These are phyloP conservation scores for Graphilbum sp. DNA, from an alignment of 2,329 filamentous ascomycete genomes.

Conservation along the genomic window DNA sequence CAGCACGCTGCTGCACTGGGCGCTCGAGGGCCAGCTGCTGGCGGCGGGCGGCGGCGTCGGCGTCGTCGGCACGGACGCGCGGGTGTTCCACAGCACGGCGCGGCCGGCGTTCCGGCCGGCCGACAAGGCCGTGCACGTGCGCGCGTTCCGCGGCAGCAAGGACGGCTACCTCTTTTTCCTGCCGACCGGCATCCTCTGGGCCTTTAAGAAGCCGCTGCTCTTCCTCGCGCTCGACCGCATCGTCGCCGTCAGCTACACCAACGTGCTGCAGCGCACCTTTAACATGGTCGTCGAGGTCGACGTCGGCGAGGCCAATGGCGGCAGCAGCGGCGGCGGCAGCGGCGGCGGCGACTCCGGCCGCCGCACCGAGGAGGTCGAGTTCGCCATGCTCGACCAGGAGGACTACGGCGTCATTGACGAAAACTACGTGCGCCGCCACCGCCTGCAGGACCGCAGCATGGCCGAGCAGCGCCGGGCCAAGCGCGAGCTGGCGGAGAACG, in stretches of 20 bases:
- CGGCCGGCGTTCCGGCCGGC: constrained; percentile 40
- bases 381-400: constrained; percentile 53
- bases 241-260: constrained; percentile 49
- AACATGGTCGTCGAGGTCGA: constrained; percentile 50
- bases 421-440: constrained; percentile 41
- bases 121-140: constrained; percentile 49
- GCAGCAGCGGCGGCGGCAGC: no score
- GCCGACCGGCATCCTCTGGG: constrained; percentile 50
- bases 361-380: constrained; percentile 44
- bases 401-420: constrained; percentile 49
- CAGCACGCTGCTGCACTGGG: constrained; percentile 44
- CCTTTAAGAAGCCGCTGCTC: constrained; percentile 51
- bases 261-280: constrained; percentile 50
- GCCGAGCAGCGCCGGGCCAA: constrained; percentile 51
- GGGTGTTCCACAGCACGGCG: constrained; percentile 39
- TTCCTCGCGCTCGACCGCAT: constrained; percentile 47
- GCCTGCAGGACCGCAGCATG: constrained; percentile 51
- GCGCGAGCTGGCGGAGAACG: constrained; percentile 43
- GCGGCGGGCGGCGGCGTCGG: constrained; percentile 18
- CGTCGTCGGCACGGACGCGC: constrained; percentile 35
- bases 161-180: constrained; percentile 54
- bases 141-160: constrained; percentile 50
- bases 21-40: constrained; percentile 31
- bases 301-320: no score
- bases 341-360: no score